A percentile compares a stretch with the other conserved stretches of the same genome.
These are phyloP conservation scores for Xylaria multiplex DNA, from an alignment of 2,329 filamentous ascomycete genomes.

Conservation along the genomic window DNA sequence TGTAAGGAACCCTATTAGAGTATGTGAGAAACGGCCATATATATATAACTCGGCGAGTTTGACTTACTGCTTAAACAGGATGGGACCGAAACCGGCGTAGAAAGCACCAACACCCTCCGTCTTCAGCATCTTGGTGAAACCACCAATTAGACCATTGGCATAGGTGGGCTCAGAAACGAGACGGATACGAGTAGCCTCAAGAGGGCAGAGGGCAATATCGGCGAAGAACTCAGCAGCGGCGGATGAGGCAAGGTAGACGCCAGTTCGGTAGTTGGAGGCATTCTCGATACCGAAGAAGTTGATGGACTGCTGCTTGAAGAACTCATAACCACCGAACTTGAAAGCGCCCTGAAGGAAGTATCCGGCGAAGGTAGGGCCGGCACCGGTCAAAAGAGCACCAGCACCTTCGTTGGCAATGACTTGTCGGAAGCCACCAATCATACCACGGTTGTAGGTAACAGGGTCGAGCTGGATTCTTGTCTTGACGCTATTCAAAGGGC, in stretches of 20 bases:
- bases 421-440: slow-evolving; percentile 78
- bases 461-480: slow-evolving; percentile 83
- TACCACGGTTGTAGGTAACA: slow-evolving; percentile 76
- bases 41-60: neutral
- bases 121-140: slow-evolving; percentile 75
- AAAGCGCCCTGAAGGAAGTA: slow-evolving; percentile 84
- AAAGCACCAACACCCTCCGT: slow-evolving; percentile 76
- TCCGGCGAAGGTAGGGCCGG: slow-evolving; percentile 76
- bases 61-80: slow-evolving; percentile 74
- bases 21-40: slow-evolving; percentile 8
- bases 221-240: slow-evolving; percentile 64
- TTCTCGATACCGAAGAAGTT: slow-evolving; percentile 73
- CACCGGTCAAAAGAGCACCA: slow-evolving; percentile 76
- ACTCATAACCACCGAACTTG: slow-evolving; percentile 84
- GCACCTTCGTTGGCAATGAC: slow-evolving; percentile 76
- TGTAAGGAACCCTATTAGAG: slow-evolving; percentile 73
- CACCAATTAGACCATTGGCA: slow-evolving; percentile 72
- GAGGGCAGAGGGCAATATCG: slow-evolving; percentile 77
- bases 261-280: slow-evolving; percentile 72
- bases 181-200: slow-evolving; percentile 82
- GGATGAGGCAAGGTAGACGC: slow-evolving; percentile 71
- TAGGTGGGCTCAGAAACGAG: slow-evolving; percentile 78
- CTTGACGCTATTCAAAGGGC: slow-evolving; percentile 69
- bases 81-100: slow-evolving; percentile 80
- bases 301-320: slow-evolving; percentile 84